phyloP scores from a whole-genome alignment of 257 asterid genomes.

The Scutellaria barbata region DNA sequence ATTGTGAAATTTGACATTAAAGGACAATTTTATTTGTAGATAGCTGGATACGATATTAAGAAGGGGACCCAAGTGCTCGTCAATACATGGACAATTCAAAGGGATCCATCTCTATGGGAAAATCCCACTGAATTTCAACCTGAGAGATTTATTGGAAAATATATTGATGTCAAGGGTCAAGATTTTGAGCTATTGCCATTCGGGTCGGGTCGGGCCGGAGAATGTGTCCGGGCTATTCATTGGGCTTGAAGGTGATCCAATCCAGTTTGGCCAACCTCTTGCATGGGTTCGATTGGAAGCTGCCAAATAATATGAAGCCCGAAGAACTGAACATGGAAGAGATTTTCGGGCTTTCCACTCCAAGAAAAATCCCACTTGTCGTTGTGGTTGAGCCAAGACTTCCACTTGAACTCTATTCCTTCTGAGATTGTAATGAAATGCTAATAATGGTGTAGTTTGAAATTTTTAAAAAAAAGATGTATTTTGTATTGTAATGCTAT shows the following conservation, averaged over 20 bases:
- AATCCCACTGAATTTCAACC: conserved; percentile 57
- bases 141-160: conserved; percentile 50
- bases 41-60: conserved; percentile 55
- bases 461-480: neutral
- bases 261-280: conserved; percentile 58
- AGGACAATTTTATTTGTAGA: conserved; percentile 17
- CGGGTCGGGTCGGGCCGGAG: conserved; percentile 72
- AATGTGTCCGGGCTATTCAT: conserved; percentile 66
- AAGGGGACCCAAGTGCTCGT: conserved; percentile 54
- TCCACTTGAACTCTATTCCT: conserved; percentile 41
- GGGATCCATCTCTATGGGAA: conserved; percentile 65
- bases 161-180: conserved; percentile 61
- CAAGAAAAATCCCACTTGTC: conserved; percentile 50
- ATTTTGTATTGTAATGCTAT: neutral
- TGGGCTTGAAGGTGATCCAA: conserved; percentile 63
- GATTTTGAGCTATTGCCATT: conserved; percentile 63
- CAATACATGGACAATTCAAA: conserved; percentile 67
- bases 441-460: neutral
- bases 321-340: conserved; percentile 63
- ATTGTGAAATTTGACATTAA: no score
- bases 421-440: conserved; percentile 11
- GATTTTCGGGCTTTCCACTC: conserved; percentile 58
- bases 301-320: conserved; percentile 40
- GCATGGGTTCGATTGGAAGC: conserved; percentile 61
- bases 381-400: conserved; percentile 47